Conservation (phyloP, 371 early-diverging fungal genomes). For the Lichtheimia hyalospora region DNA sequence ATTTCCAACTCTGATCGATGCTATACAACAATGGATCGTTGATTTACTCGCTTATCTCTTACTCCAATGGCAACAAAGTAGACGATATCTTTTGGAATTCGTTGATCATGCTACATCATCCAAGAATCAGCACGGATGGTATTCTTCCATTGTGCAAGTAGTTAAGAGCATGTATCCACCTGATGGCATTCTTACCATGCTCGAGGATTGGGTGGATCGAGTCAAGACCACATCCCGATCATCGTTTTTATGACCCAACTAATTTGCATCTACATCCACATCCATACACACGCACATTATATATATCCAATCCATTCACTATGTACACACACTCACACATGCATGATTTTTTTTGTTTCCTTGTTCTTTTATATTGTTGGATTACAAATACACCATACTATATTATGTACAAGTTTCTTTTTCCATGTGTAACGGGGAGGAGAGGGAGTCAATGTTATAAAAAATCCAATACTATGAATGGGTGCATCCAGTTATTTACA, state of each 20-base stretch:
- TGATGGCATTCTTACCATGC: not conserved
- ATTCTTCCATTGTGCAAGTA: not conserved
- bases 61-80: not conserved
- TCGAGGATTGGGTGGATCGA: conserved; percentile 1
- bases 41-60: not conserved
- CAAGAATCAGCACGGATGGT: not conserved
- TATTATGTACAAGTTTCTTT: too few relatives aligned
- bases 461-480: not conserved
- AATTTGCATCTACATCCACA: not conserved
- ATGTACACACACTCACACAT: not conserved
- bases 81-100: conserved; percentile 1
- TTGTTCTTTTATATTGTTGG: not conserved
- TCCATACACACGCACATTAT: not conserved
- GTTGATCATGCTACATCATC: not conserved
- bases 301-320: not conserved
- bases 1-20: not conserved
- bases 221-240: not conserved
- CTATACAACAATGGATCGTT: not conserved
- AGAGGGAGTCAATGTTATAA: not conserved
- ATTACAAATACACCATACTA: too few relatives aligned
- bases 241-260: not conserved
- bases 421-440: too few relatives aligned
- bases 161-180: not conserved
- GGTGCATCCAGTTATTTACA: not conserved
- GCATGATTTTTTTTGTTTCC: not conserved